Evolutionary conservation across 441 rosid genomes (phyloP), one percentile per base, ranked within the genome.

Genomic region (Sinapis alba): DNA sequence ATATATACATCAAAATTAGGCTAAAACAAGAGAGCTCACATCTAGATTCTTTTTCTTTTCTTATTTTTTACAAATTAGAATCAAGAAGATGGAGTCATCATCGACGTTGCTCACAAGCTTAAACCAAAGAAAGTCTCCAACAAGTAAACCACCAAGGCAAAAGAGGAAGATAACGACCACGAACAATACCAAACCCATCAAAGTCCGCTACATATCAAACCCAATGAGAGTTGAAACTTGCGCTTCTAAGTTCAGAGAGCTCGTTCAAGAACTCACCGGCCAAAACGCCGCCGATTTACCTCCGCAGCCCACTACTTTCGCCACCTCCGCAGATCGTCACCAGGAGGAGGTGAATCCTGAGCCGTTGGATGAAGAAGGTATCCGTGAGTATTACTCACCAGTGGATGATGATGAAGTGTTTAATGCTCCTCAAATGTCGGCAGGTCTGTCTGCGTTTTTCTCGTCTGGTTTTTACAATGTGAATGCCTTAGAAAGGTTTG

Each of bases 211-310:
- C 81, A 90, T 90, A 58, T 90, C 94, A 0, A 89, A 78, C 64
- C 96, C 96, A n/a, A 78, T 90, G 90, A 90, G 85, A 82, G 84
- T 90, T 18, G 64, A 83, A 68, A 87, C 89, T 8, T 82, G 89
- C 32, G 92, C 94, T 1, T 82, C 96, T 0, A 72, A 85, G 41
- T 90, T 90, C 41, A 81, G 94, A 70, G 90, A 87, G 69, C 79
- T 87, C 34, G 96, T 90, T 24, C 96, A 90, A 73, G 86, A 89
- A 72, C 96, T 90, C 74, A 90, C 96, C 27, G 94, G 96, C 0
- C 86, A 89, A 62, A 85, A 87, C 75, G 86, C 91, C 2, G 68
- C 50, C 5, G 87, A 89, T 5, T 59, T 56, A 7, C 74, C 80
- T 24, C 30, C 12, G 5, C 63, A 63, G 16, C 41, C 63, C 20